A percentile compares a stretch with the other conserved stretches of the same genome.
phyloP scores from a whole-genome alignment of 2,329 filamentous ascomycete species.

The Coleophoma crateriformis region DNA sequence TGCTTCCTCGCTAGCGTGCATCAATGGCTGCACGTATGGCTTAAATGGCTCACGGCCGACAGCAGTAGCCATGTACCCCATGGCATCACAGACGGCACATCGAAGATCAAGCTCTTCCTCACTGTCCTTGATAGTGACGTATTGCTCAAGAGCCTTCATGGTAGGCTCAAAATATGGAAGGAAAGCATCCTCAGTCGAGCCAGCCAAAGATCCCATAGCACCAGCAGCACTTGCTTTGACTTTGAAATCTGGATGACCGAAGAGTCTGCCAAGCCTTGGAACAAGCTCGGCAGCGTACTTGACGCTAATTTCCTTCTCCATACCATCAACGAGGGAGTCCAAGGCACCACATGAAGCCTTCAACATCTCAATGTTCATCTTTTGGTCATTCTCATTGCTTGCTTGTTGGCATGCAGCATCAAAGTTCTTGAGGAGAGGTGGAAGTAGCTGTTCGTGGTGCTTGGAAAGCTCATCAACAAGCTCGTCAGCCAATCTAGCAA shows the following conservation, averaged over 20 bases:
- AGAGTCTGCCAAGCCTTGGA: constrained; percentile 75
- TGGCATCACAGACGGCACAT: constrained; percentile 83
- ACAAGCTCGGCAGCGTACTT: constrained; percentile 80
- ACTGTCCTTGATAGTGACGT: constrained; percentile 78
- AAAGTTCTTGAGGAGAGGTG: constrained; percentile 81
- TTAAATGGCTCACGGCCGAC: constrained; percentile 84
- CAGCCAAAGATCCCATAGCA: constrained; percentile 85
- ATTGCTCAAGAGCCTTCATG: constrained; percentile 83
- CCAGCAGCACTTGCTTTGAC: constrained; percentile 87
- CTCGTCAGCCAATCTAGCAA: constrained; percentile 88
- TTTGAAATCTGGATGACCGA: constrained; percentile 79
- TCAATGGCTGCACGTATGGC: constrained; percentile 83
- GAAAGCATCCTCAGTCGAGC: constrained; percentile 77
- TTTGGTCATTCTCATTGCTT: constrained; percentile 56
- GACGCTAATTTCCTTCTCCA: constrained; percentile 75
- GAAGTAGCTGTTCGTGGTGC: constrained; percentile 80
- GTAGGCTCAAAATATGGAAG: constrained; percentile 86
- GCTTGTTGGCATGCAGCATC: constrained; percentile 69
- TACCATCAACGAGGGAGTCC: constrained; percentile 82
- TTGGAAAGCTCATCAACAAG: constrained; percentile 84
- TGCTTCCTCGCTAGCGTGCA: constrained; percentile 89
- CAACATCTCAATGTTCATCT: constrained; percentile 79
- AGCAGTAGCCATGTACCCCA: constrained; percentile 87
- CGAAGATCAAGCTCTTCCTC: constrained; percentile 88
- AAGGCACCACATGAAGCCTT: constrained; percentile 86